Evolutionary conservation across 805 yeast species (phyloP), one percentile per base, ranked within the genome.

Genomic region (Saturnispora diversa): DNA sequence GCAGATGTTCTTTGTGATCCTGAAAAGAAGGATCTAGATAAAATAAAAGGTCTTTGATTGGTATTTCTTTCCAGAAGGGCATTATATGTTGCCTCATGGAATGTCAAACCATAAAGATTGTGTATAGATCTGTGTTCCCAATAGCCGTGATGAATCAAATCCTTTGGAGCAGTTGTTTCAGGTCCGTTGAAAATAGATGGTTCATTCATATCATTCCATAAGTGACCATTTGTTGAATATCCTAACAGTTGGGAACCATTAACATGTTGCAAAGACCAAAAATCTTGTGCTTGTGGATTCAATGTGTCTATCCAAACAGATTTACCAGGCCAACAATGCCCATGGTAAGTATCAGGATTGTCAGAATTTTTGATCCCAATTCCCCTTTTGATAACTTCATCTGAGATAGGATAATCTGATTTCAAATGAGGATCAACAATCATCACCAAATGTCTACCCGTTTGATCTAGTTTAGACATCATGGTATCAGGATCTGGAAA

Each of bases 191-290:
- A 92, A 5, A 92, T 81, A 0, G 97, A 85, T 1, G 97, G 97
- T 62, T 92, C 99, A 61, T 84, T 85, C 99, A 92, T 92, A 59
- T 92, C 98, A 60, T 90, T 92, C 99, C 99, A 92, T 15, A 92
- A 64, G 53, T 80, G 80, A 35, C 86, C 59, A 54, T 92, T 92
- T 11, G 72, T 65, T 8, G 81, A 71, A 32, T 63, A 52, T 1
- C 73, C 74, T 39, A 69, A 65, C 39, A 72, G 66, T 2, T 60
- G 53, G 5, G 63, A 46, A 8, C 78, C 76, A 42, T 68, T 66
- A 19, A 55, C 56, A 52, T 72, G 77, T 35, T 75, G 69, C 2
- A 59, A 45, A 35, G 50, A 39, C 96, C 96, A 88, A 43, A 70
- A 69, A 5, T 57, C 54, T 40, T 64, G 70, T 1, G 87, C 73